A percentile compares a stretch with the other conserved stretches of the same genome.
These are phyloP conservation scores for Comarum palustre DNA, from an alignment of 306 rosid species.

Conservation along the genomic window DNA sequence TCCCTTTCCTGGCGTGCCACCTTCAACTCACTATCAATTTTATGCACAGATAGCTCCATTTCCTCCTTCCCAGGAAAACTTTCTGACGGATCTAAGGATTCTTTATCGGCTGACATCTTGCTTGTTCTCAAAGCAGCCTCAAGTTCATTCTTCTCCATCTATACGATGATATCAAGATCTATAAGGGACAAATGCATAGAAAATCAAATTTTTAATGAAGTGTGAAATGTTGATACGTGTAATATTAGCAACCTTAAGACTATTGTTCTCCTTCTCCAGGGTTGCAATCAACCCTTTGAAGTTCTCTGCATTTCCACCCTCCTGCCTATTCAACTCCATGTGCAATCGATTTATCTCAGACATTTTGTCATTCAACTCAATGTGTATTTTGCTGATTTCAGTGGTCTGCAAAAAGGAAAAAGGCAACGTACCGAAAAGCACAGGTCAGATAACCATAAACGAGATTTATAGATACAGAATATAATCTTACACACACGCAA, in stretches of 20 bases:
- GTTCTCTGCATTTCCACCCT: slow-evolving; percentile 39
- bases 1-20: slow-evolving; percentile 70
- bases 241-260: slow-evolving; percentile 63
- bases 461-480: neutral
- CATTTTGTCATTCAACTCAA: slow-evolving; percentile 61
- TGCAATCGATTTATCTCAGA: slow-evolving; percentile 56
- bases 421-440: slow-evolving; percentile 8
- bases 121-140: slow-evolving; percentile 55
- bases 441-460: slow-evolving; percentile 31
- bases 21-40: slow-evolving; percentile 60
- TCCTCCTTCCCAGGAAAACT: slow-evolving; percentile 70
- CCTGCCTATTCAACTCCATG: slow-evolving; percentile 53
- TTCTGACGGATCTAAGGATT: slow-evolving; percentile 43
- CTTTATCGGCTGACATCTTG: slow-evolving; percentile 35
- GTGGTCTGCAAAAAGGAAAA: slow-evolving; percentile 42
- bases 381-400: slow-evolving; percentile 49
- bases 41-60: slow-evolving; percentile 63
- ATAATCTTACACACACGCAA: neutral
- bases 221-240: slow-evolving; percentile 1
- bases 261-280: slow-evolving; percentile 66
- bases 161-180: slow-evolving; percentile 21
- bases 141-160: slow-evolving; percentile 74
- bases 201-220: slow-evolving; percentile 1
- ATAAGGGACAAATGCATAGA: slow-evolving; percentile 10
- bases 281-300: slow-evolving; percentile 53